Base-by-base conservation (phyloP, 345 rosid genomes). In the Turnera subulata region DNA sequence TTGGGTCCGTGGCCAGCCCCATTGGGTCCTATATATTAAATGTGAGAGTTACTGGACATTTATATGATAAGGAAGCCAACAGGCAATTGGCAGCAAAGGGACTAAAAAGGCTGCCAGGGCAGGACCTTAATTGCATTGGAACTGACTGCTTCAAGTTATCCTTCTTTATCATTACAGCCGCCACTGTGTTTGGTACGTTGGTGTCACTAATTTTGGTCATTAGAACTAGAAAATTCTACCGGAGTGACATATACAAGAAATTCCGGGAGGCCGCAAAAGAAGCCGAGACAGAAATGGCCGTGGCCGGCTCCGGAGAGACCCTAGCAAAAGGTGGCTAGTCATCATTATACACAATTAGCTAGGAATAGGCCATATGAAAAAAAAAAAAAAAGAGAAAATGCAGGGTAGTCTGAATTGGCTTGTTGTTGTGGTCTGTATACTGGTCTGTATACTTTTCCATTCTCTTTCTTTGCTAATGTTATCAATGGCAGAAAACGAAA, bases 171-270 rank as follows among this genome's bases (percentile, higher is more conserved):
- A 77, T 85, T 4, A 40, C 87, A 1, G 78, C 67, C 0, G 84
- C 48, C 1, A 83, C 89, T 1, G 20, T 85, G 38, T 75, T 83
- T 6, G 92, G 92, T 7, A 47, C 68, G 1, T 18, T 79, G 15
- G 72, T 79, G 6, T 79, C 89, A 2, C 38, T 83, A 1, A n/a
- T 86, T 63, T 60, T 86, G 68, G 93, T 75, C 24, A 0, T 59
- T 8, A 77, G 93, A 75, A 86, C 93, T 1, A 75, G 74, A 53
- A 75, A 79, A 19, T 83, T 86, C 73, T 81, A 83, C 21, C 67
- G 64, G 75, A 64, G 84, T 57, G 93, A 86, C 53, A 74, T 86
- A 11, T 86, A 86, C 55, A 78, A 76, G 66, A 86, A 72, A 64
- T 81, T 79, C 51, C 56, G 85, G 53, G 81, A 83, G 52, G 76